Percentiles rank a stretch among this genome's conserved stretches.
Evolutionary conservation across 345 rosid genomes (phyloP).

Genomic region (Acer saccharum): DNA sequence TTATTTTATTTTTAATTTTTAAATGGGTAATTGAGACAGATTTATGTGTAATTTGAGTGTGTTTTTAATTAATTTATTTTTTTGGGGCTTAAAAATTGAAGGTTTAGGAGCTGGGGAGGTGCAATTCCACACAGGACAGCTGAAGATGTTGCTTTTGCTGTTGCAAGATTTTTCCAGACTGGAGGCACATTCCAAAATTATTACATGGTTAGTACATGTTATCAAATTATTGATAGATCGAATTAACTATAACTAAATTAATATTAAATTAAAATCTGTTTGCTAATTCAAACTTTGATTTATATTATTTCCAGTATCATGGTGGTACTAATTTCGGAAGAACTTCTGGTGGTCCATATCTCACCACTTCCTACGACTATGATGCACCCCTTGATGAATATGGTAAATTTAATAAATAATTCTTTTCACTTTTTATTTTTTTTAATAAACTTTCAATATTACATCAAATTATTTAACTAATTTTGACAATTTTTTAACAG

Average conservation of each 20-base stretch:
- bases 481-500: constrained; percentile 17
- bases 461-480: too few species aligned
- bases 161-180: constrained; percentile 57
- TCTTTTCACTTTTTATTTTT: not conserved
- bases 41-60: too few species aligned
- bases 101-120: constrained; percentile 67
- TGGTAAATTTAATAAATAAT: constrained; percentile 24
- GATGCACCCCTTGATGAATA: constrained; percentile 66
- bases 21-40: too few species aligned
- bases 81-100: too few species aligned
- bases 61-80: too few species aligned
- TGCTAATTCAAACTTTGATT: not conserved
- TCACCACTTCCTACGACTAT: constrained; percentile 61
- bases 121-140: constrained; percentile 56
- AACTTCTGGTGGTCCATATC: constrained; percentile 64
- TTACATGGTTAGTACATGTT: constrained; percentile 49
- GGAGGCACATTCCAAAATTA: constrained; percentile 68
- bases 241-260: not conserved
- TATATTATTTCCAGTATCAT: constrained; percentile 42
- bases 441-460: too few species aligned
- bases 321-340: constrained; percentile 75
- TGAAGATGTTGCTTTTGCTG: constrained; percentile 60
- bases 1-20: too few species aligned
- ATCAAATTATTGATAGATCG: not conserved
- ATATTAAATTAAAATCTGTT: not conserved